Percentiles rank a stretch among this genome's conserved stretches.
These are phyloP conservation scores for Nowakowskiella sp. DNA, from an alignment of 192 early-diverging fungal species.

Conservation along the genomic window DNA sequence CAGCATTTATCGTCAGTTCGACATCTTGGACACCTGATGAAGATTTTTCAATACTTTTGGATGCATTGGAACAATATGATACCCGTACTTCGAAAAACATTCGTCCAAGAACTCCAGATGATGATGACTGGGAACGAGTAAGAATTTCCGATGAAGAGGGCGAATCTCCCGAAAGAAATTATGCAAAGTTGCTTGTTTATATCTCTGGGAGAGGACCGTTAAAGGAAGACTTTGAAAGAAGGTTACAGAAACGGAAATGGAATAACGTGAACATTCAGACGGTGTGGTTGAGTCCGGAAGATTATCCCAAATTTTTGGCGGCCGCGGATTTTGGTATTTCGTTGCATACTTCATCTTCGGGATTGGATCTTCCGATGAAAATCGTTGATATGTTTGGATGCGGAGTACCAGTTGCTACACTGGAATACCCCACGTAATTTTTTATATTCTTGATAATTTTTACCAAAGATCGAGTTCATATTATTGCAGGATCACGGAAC, in stretches of 20 bases:
- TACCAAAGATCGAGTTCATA: no score
- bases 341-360: conserved; percentile 89
- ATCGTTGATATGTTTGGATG: conserved; percentile 98
- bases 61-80: conserved; percentile 43
- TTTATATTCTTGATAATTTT: no score
- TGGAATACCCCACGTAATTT: conserved; percentile 23
- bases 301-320: conserved; percentile 86
- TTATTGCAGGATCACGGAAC: not conserved
- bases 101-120: no score
- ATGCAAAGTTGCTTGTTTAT: conserved; percentile 64
- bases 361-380: conserved; percentile 97
- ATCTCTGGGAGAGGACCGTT: conserved; percentile 91
- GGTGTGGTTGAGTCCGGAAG: conserved; percentile 68
- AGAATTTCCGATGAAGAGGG: conserved; percentile 1
- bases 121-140: no score
- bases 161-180: conserved; percentile 21
- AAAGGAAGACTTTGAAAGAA: conserved; percentile 58
- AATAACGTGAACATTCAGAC: conserved; percentile 59
- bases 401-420: conserved; percentile 80
- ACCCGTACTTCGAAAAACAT: conserved; percentile 30
- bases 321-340: conserved; percentile 88
- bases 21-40: conserved; percentile 97
- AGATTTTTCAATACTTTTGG: conserved; percentile 77
- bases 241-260: conserved; percentile 46
- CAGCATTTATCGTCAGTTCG: conserved; percentile 74